phyloP scores from a whole-genome alignment of 2,329 filamentous ascomycete species.

The Geosmithia flava region DNA sequence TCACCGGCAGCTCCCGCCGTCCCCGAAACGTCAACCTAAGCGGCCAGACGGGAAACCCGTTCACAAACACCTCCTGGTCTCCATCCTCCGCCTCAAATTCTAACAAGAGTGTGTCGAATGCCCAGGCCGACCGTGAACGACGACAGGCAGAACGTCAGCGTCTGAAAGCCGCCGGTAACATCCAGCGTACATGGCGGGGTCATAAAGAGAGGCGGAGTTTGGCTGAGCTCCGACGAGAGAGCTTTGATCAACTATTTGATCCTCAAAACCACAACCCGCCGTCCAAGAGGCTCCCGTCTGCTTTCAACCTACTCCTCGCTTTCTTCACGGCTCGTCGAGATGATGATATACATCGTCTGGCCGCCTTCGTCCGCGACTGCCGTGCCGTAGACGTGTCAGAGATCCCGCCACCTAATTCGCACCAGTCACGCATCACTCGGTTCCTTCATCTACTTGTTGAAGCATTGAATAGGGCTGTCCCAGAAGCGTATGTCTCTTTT shows the following conservation, averaged over 20 bases:
- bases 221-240: conserved; percentile 40
- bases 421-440: conserved; percentile 15
- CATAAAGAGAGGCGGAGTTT: conserved; percentile 49
- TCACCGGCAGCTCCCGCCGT: conserved; percentile 76
- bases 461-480: conserved; percentile 10
- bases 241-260: conserved; percentile 50
- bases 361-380: conserved; percentile 21
- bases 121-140: conserved; percentile 72
- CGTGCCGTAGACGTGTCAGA: conserved; percentile 15
- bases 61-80: conserved; percentile 50
- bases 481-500: background rate
- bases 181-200: conserved; percentile 79
- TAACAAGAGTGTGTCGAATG: conserved; percentile 69
- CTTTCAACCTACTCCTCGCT: conserved; percentile 34
- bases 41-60: conserved; percentile 71
- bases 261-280: background rate
- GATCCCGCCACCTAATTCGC: conserved; percentile 18
- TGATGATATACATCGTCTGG: conserved; percentile 37
- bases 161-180: conserved; percentile 56
- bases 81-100: conserved; percentile 47
- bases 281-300: conserved; percentile 20
- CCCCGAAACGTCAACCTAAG: conserved; percentile 90
- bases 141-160: conserved; percentile 72
- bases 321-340: conserved; percentile 30
- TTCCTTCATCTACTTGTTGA: conserved; percentile 23